Base-by-base conservation (phyloP, 176 grass and related monocot genomes). In the Bonia amplexicaulis region DNA sequence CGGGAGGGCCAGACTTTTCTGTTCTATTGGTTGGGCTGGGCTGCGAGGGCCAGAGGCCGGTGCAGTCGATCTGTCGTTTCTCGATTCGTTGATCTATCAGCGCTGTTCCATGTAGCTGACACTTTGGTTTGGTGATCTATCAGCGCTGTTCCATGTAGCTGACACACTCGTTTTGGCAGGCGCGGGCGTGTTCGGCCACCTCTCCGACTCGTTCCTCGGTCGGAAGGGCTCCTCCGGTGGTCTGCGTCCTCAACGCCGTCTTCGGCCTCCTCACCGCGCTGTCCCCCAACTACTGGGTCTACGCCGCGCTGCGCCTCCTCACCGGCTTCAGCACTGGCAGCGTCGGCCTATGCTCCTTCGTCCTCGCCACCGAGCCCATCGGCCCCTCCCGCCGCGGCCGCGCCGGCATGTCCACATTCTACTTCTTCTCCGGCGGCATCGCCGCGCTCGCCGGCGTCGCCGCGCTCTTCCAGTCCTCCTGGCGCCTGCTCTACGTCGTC, bases 361-460 rank as follows among this genome's bases (percentile, higher is more conserved):
- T 98, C 19, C 96, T 98, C 19, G 91, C 91, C 68, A 98, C 96
- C 16, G 96, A 98, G 74, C 96, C 96, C 53, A 66, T 93, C 42
- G 93, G 95, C 0, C 89, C 89, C 13, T 39, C 86, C 27, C 85
- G 66, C 16, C 93, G 93, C 12, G 93, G 91, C 7, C 49, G 40
- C 47, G 95, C 73, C 0, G 95, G 93, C 39, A 98, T 93, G 89
- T 95, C 87, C 41, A 89, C 93, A 3, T 93, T 95, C 54, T 95
- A 98, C 83, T 95, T 95, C 83, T 98, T 95, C 89, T 98, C 95
- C 6, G 85, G 77, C 49, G 96, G 96, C 82, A 98, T 95, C 45
- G 93, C 91, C 0, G 66, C 78, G 0, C 93, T 95, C 4, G 69
- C 96, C 0, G 89, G 87, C 83, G 59, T 94, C 14, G 96, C 96